These are phyloP conservation scores for Solanum gandarillasii DNA, from an alignment of 257 asterid genomes.

Conservation along the genomic window DNA sequence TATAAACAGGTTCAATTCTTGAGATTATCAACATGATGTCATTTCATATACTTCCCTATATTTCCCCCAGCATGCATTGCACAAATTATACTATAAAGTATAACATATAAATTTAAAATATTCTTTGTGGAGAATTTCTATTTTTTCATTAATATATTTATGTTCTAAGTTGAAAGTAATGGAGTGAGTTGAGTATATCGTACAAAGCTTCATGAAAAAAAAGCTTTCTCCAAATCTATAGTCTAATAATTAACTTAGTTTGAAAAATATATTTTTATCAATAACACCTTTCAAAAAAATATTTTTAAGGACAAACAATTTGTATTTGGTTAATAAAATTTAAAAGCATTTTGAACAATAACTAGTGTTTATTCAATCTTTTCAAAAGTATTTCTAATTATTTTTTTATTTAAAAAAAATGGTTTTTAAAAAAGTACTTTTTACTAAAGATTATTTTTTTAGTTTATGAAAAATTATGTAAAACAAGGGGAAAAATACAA, in stretches of 20 bases:
- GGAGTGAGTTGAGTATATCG: neutral
- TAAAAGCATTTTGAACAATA: neutral
- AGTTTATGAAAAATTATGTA: neutral
- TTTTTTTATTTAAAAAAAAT: neutral
- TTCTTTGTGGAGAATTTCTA: neutral
- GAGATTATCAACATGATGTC: neutral
- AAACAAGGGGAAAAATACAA: too few relatives aligned
- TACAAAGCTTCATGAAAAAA: neutral
- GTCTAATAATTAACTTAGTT: neutral
- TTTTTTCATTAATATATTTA: neutral
- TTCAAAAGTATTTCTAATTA: neutral
- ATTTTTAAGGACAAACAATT: neutral
- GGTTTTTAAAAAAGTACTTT: neutral
- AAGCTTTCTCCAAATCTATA: neutral
- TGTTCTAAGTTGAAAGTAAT: neutral
- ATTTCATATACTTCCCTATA: too few relatives aligned
- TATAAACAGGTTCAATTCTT: neutral
- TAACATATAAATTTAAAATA: neutral
- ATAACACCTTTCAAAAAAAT: neutral
- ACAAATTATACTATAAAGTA: too few relatives aligned
- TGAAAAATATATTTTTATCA: neutral
- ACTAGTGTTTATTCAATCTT: neutral
- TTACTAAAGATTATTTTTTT: neutral
- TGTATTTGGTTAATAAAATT: neutral
- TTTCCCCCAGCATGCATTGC: neutral